phyloP scores from a whole-genome alignment of 495 filamentous ascomycete species.

The Elaphomyces granulatus region DNA sequence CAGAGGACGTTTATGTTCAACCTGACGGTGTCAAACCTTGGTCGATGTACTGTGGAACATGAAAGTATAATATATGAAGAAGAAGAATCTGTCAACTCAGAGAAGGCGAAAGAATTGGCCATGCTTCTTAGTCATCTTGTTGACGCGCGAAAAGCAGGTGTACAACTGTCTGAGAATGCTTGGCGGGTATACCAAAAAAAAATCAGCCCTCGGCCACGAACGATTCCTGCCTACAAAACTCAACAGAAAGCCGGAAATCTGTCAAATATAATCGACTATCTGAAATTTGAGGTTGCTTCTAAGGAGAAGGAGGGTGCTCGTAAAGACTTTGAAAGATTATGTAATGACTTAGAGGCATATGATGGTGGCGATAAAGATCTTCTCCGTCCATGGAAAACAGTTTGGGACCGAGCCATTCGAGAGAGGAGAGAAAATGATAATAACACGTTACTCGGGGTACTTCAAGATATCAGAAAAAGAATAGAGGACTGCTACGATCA shows the following conservation, averaged over 20 bases:
- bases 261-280: constrained; percentile 51
- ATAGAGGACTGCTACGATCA: constrained; percentile 8
- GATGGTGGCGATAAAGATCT: constrained; percentile 36
- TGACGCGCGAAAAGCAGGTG: constrained; percentile 66
- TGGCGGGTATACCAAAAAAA: constrained; percentile 38
- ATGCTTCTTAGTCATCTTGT: constrained; percentile 65
- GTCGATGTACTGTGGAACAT: constrained; percentile 60
- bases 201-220: constrained; percentile 18
- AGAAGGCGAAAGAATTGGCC: constrained; percentile 43
- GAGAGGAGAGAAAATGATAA: constrained; percentile 9
- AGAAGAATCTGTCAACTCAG: constrained; percentile 40
- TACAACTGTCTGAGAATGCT: constrained; percentile 41
- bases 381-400: constrained; percentile 23
- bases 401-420: constrained; percentile 6
- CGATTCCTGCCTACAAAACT: constrained; percentile 28
- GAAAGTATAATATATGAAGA: constrained; percentile 55
- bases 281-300: constrained; percentile 49
- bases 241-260: constrained; percentile 21
- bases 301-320: constrained; percentile 38
- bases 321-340: constrained; percentile 26
- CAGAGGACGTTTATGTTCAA: constrained; percentile 47
- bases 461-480: constrained; percentile 11
- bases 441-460: constrained; percentile 14
- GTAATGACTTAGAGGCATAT: constrained; percentile 16
- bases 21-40: constrained; percentile 49